These are phyloP conservation scores for Ophidiomyces ophidiicola DNA, from an alignment of 2,329 filamentous ascomycete species.

Conservation along the genomic window DNA sequence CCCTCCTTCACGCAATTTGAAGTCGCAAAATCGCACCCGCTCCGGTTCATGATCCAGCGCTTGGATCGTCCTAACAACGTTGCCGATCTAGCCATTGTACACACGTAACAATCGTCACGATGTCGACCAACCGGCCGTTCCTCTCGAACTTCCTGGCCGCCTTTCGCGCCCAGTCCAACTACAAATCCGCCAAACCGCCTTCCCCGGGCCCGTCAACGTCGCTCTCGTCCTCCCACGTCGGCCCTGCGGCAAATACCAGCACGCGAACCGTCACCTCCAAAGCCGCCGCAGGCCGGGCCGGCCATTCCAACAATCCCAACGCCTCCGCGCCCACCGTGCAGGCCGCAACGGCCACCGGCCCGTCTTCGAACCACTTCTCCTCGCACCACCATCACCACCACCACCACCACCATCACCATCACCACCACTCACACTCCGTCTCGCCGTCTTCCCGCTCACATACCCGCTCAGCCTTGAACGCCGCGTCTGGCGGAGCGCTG, in stretches of 20 bases:
- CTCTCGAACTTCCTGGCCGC: constrained; percentile 56
- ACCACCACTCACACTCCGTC: constrained; percentile 16
- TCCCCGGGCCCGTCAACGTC: constrained; percentile 21
- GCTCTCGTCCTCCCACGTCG: constrained; percentile 24
- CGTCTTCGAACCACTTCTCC: constrained; percentile 18
- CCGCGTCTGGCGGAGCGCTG: constrained; percentile 6
- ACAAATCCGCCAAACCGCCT: constrained; percentile 42
- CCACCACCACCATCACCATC: constrained; percentile 28
- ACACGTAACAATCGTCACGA: constrained; percentile 21
- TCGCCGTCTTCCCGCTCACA: constrained; percentile 15
- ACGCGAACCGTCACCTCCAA: constrained; percentile 40
- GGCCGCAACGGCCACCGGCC: constrained; percentile 25
- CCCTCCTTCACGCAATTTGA: no score
- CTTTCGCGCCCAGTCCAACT: constrained; percentile 52
- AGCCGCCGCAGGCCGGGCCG: constrained; percentile 19
- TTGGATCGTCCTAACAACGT: neutral
- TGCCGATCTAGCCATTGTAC: no score
- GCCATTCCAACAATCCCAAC: constrained; percentile 11
- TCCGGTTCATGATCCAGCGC: neutral
- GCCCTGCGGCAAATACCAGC: constrained; percentile 24
- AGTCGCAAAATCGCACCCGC: no score
- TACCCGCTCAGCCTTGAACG: constrained; percentile 14
- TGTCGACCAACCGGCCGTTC: constrained; percentile 56
- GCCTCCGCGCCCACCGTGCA: constrained; percentile 12
- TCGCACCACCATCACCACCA: constrained; percentile 29